Evolutionary conservation across 768 basidiomycete genomes (phyloP).

Genomic region (Botryobasidium botryosum): DNA sequence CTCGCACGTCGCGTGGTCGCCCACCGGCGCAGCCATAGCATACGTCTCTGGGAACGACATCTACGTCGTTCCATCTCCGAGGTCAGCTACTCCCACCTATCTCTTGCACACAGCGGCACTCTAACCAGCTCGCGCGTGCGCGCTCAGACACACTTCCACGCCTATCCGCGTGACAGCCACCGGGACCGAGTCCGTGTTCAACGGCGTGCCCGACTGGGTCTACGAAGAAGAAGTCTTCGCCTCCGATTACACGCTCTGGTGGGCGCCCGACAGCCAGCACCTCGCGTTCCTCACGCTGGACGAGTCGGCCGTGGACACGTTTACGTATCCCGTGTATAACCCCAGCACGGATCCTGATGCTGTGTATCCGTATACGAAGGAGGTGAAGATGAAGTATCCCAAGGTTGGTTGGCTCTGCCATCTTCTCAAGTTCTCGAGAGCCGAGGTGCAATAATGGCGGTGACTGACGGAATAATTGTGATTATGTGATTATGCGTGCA

Average conservation of each 20-base stretch:
- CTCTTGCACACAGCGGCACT: too few relatives aligned
- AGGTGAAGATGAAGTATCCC: constrained; percentile 56
- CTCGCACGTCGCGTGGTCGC: constrained; percentile 76
- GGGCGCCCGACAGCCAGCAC: constrained; percentile 55
- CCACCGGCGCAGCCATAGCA: constrained; percentile 63
- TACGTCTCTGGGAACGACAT: constrained; percentile 79
- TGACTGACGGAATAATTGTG: not conserved
- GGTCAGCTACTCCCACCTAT: constrained; percentile 26
- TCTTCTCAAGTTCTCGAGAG: too few relatives aligned
- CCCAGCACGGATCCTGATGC: constrained; percentile 51
- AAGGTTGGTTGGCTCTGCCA: too few relatives aligned
- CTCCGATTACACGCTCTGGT: constrained; percentile 67
- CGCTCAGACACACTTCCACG: constrained; percentile 18
- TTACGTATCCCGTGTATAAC: constrained; percentile 82
- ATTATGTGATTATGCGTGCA: not conserved
- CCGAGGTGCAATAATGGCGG: not conserved
- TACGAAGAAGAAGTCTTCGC: constrained; percentile 86
- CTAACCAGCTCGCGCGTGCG: too few relatives aligned
- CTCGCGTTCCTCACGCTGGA: constrained; percentile 79
- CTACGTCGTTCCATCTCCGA: constrained; percentile 56
- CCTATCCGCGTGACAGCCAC: constrained; percentile 64
- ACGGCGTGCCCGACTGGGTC: constrained; percentile 96
- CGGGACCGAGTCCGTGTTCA: constrained; percentile 72
- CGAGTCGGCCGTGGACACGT: constrained; percentile 77
- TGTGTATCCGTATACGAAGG: constrained; percentile 60